Percentiles rank a stretch among this genome's conserved stretches.
Evolutionary conservation across 108 stramenopile species (phyloP).

Genomic region (Cyclotella baltica): DNA sequence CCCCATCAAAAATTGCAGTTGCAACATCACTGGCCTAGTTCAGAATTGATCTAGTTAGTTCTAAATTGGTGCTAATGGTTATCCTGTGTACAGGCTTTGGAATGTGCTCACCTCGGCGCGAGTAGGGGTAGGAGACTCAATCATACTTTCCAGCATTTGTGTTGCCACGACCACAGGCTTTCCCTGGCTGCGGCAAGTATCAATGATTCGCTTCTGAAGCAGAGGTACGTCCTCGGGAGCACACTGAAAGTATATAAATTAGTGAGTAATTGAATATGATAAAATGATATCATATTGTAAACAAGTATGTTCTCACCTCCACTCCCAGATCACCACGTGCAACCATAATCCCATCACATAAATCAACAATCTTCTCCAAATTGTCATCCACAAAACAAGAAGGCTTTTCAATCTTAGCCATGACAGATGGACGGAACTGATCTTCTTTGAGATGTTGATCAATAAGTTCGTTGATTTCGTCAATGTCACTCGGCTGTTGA

Average conservation of each 20-base stretch:
- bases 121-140: conserved; percentile 83
- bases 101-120: conserved; percentile 91
- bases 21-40: conserved; percentile 85
- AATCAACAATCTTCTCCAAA: conserved; percentile 76
- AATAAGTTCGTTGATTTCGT: conserved; percentile 63
- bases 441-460: conserved; percentile 49
- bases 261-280: too few relatives aligned
- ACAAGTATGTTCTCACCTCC: neutral
- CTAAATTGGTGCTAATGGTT: too few relatives aligned
- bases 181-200: conserved; percentile 86
- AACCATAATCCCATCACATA: conserved; percentile 82
- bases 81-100: too few relatives aligned
- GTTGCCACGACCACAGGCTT: conserved; percentile 94
- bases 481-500: conserved; percentile 77
- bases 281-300: neutral
- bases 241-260: conserved; percentile 85
- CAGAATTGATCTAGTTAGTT: too few relatives aligned
- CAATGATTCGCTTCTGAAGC: conserved; percentile 95
- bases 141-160: conserved; percentile 87
- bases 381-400: conserved; percentile 67
- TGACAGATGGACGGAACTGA: conserved; percentile 61
- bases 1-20: conserved; percentile 91
- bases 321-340: conserved; percentile 93
- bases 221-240: conserved; percentile 96
- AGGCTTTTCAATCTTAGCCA: conserved; percentile 90